Conservation (phyloP, 179 eudicot genomes). For the Spergularia azorica region DNA sequence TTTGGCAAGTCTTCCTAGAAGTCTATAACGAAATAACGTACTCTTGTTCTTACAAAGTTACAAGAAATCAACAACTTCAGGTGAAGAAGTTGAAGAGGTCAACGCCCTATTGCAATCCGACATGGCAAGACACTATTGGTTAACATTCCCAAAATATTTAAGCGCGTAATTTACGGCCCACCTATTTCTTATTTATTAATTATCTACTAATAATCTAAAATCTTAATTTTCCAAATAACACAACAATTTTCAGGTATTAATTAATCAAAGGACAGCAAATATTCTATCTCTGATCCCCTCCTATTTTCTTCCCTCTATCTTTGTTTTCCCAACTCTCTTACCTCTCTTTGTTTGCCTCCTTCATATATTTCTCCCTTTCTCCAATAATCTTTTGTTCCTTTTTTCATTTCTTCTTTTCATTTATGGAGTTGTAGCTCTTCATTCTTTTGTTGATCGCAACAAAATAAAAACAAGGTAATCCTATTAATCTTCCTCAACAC, state of each 20-base stretch:
- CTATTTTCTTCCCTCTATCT: background rate
- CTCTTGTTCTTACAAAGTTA: too few species aligned
- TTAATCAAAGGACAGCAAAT: conserved; percentile 30
- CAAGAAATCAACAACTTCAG: too few species aligned
- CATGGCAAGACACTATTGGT: conserved; percentile 23
- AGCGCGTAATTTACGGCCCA: conserved; percentile 26
- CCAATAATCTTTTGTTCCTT: conserved; percentile 9
- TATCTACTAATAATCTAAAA: background rate
- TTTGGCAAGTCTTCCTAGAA: too few species aligned
- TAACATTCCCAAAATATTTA: background rate
- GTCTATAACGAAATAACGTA: too few species aligned
- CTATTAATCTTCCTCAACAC: background rate
- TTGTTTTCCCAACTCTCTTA: background rate
- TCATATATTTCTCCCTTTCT: conserved; percentile 17
- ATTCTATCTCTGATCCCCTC: conserved; percentile 10
- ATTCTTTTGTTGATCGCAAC: conserved; percentile 17
- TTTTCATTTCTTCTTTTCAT: conserved; percentile 4
- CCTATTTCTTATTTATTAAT: background rate
- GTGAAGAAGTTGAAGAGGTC: too few species aligned
- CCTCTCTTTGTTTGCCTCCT: background rate
- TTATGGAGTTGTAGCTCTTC: conserved; percentile 27
- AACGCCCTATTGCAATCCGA: too few species aligned
- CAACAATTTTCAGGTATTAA: conserved; percentile 20
- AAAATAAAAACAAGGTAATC: conserved; percentile 22
- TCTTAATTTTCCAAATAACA: background rate